Evolutionary conservation across 2,329 filamentous ascomycete species (phyloP), one percentile per base, ranked within the genome.

Genomic region (Lojkania enalia): DNA sequence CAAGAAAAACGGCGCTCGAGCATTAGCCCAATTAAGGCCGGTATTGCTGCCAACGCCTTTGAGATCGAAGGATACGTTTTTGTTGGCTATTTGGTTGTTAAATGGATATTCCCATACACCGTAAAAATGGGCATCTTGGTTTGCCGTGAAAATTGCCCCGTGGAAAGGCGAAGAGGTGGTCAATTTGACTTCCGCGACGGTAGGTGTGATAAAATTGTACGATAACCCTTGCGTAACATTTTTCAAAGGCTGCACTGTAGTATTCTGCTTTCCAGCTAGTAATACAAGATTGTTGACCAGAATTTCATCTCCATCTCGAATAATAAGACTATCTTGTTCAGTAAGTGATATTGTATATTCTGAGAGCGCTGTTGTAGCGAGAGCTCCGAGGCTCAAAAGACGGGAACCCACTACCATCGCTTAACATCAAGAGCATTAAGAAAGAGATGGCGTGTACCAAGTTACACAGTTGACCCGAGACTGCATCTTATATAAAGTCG

Each of bases 1-100:
- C 20, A 70, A 47, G 49, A 67, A 70, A 44, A 68, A 70, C 0
- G 66, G 67, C 2, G 66, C 66, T 5, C 66, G 57, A 18, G 64
- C 64, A 46, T 69, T 71, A 29, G 43, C 49, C 63, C 65, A 69
- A 44, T 69, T 67, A 39, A 69, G 55, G 0, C 66, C 64, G 2
- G 58, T 57, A 21, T 54, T 48, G 35, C 63, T 61, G 3, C 60
- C 66, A 1, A 66, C 43, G 5, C 60, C 60, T 47, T 59, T 60
- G 12, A 63, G 46, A 18, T 61, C 58, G 37, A 57, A 62, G 3
- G 57, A 44, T 11, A 63, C 42, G 20, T 58, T 54, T 3, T 42
- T 45, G 31, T 63, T 62, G 14, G 41, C 38, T 21, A 63, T 52
- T 15, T 43, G 49, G 11, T 54, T 43, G 30, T 52, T 45, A 44